A percentile compares a stretch with the other conserved stretches of the same genome.
phyloP scores from a whole-genome alignment of 2,329 filamentous ascomycete genomes.

The Sarocladium strictum region DNA sequence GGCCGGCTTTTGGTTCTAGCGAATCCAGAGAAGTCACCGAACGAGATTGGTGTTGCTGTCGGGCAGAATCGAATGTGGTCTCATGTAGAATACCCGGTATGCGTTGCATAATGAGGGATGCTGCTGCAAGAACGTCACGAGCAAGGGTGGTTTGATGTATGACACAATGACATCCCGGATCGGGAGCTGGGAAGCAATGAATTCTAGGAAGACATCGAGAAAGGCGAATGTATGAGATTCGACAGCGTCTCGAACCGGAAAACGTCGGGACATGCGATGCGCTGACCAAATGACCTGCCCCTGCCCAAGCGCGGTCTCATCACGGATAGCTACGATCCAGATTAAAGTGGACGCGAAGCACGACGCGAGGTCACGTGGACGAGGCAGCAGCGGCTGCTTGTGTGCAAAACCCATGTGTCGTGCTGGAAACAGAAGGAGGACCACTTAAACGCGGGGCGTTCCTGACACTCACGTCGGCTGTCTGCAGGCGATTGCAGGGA shows the following conservation, averaged over 20 bases:
- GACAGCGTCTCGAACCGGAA: too few relatives aligned
- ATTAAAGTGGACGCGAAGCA: background rate
- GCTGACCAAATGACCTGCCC: background rate
- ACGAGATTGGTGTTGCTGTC: constrained; percentile 14
- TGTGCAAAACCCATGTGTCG: background rate
- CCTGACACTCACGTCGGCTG: constrained; percentile 22
- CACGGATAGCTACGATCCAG: background rate
- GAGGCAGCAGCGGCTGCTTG: background rate
- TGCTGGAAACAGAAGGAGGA: constrained; percentile 10
- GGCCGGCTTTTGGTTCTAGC: constrained; percentile 39
- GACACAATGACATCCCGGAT: background rate
- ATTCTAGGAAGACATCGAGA: too few relatives aligned
- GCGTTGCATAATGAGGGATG: constrained; percentile 27
- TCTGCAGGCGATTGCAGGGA: constrained; percentile 13
- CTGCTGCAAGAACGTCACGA: constrained; percentile 3
- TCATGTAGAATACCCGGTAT: constrained; percentile 40
- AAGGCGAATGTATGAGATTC: too few relatives aligned
- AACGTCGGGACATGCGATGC: too few relatives aligned
- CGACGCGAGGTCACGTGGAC: background rate
- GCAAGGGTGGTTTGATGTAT: too few relatives aligned
- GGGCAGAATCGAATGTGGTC: constrained; percentile 44
- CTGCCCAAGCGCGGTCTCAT: background rate
- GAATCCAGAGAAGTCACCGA: constrained; percentile 24
- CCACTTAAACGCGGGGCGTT: constrained; percentile 30
- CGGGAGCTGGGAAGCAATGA: background rate